A percentile compares a stretch with the other conserved stretches of the same genome.
phyloP scores from a whole-genome alignment of 129 eudicot genomes.

The Daucus carota region DNA sequence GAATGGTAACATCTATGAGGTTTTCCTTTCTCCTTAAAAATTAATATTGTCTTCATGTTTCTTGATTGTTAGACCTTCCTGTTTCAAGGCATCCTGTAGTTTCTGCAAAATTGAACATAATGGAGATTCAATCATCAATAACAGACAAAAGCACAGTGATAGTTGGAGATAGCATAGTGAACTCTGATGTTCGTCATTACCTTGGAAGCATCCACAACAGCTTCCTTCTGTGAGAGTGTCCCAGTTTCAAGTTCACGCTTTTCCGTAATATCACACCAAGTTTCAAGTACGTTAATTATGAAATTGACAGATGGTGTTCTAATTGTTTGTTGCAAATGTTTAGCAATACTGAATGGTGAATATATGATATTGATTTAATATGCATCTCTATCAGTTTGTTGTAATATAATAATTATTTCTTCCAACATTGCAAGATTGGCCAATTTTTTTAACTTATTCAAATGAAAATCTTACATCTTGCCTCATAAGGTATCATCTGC shows the following conservation, averaged over 20 bases:
- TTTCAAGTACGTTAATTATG: no score
- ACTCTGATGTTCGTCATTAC: slow-evolving; percentile 20
- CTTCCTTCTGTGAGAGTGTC: slow-evolving; percentile 27
- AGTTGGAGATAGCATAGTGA: not conserved
- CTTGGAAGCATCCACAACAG: slow-evolving; percentile 37
- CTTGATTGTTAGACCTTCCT: slow-evolving; percentile 59
- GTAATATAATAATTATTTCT: no score
- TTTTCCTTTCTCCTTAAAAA: slow-evolving; percentile 27
- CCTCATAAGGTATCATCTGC: no score
- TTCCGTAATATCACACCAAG: slow-evolving; percentile 13
- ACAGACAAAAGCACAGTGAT: not conserved
- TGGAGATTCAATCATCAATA: not conserved
- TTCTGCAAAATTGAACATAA: slow-evolving; percentile 45
- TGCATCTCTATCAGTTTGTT: no score
- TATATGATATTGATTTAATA: no score
- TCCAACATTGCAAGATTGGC: no score
- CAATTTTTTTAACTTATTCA: no score
- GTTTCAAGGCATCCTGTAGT: slow-evolving; percentile 54
- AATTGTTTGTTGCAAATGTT: no score
- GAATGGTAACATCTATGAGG: slow-evolving; percentile 4
- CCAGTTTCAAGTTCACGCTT: slow-evolving; percentile 35
- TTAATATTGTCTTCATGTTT: slow-evolving; percentile 65
- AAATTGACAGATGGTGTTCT: no score
- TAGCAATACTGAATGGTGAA: no score
- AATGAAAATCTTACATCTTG: no score